phyloP scores from a whole-genome alignment of 2,329 filamentous ascomycete genomes.

The Thyridium curvatum region DNA sequence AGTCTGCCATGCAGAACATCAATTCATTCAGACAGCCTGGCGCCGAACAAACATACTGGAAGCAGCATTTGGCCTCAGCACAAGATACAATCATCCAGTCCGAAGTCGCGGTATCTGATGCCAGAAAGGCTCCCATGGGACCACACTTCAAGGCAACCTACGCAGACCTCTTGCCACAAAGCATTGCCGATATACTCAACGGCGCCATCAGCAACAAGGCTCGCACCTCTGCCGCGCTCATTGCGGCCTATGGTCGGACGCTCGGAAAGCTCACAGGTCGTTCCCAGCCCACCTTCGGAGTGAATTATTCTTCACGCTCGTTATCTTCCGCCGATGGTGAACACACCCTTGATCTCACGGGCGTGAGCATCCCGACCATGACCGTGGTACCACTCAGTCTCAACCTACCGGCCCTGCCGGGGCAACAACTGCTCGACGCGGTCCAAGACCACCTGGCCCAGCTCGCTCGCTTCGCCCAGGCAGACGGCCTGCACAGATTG shows the following conservation, averaged over 20 bases:
- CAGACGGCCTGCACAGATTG: slow-evolving; percentile 5
- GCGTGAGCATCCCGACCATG: slow-evolving; percentile 1
- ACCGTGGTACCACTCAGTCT: slow-evolving; percentile 2
- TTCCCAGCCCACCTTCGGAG: slow-evolving; percentile 8
- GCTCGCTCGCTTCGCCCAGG: slow-evolving; percentile 9
- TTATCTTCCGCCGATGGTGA: slow-evolving; percentile 6
- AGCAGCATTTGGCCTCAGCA: too few species aligned
- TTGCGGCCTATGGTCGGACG: slow-evolving; percentile 7
- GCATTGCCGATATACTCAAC: background rate
- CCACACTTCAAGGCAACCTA: slow-evolving; percentile 9
- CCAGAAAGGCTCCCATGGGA: slow-evolving; percentile 4
- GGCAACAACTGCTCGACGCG: background rate
- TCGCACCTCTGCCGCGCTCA: slow-evolving; percentile 4
- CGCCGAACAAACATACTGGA: too few species aligned
- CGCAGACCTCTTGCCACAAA: slow-evolving; percentile 2
- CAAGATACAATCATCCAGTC: background rate
- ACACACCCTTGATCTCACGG: slow-evolving; percentile 7
- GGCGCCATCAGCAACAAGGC: background rate
- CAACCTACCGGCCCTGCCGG: background rate
- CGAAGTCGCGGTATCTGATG: background rate
- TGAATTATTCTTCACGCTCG: slow-evolving; percentile 9
- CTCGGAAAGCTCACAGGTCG: slow-evolving; percentile 3
- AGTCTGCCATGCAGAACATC: too few species aligned
- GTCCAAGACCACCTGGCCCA: slow-evolving; percentile 8
- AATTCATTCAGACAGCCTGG: too few species aligned